These are phyloP conservation scores for Mycotypha africana DNA, from an alignment of 371 early-diverging fungal species.

Conservation along the genomic window DNA sequence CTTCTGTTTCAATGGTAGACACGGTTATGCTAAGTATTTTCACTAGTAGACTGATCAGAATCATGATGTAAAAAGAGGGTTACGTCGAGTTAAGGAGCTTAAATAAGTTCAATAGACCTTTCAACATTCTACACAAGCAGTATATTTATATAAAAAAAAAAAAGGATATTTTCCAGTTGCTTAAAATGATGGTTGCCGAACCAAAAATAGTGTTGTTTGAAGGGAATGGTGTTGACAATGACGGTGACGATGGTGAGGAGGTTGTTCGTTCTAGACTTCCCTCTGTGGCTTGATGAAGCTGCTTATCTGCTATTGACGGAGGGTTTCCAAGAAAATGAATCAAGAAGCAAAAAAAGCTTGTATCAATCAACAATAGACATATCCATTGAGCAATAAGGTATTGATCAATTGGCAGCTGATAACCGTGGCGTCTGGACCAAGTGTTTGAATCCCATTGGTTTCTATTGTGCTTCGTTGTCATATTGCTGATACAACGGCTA, in stretches of 20 bases:
- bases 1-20: constrained; percentile 48
- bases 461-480: too few species aligned
- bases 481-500: too few species aligned
- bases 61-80: constrained; percentile 17
- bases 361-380: constrained; percentile 30
- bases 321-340: constrained; percentile 23
- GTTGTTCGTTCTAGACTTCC: too few species aligned
- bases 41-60: constrained; percentile 18
- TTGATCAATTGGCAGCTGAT: constrained; percentile 56
- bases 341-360: constrained; percentile 37
- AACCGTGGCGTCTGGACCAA: constrained; percentile 57
- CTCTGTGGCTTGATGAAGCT: too few species aligned
- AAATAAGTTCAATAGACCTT: too few species aligned
- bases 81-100: constrained; percentile 16
- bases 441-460: constrained; percentile 46
- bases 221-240: too few species aligned
- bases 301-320: neutral
- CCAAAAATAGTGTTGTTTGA: too few species aligned
- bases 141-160: neutral
- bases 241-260: too few species aligned
- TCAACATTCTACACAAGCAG: too few species aligned
- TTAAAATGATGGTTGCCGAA: too few species aligned
- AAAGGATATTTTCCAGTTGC: too few species aligned
- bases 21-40: constrained; percentile 40
- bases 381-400: constrained; percentile 51